Evolutionary conservation across 306 rosid genomes (phyloP).

Genomic region (Ormosia emarginata): DNA sequence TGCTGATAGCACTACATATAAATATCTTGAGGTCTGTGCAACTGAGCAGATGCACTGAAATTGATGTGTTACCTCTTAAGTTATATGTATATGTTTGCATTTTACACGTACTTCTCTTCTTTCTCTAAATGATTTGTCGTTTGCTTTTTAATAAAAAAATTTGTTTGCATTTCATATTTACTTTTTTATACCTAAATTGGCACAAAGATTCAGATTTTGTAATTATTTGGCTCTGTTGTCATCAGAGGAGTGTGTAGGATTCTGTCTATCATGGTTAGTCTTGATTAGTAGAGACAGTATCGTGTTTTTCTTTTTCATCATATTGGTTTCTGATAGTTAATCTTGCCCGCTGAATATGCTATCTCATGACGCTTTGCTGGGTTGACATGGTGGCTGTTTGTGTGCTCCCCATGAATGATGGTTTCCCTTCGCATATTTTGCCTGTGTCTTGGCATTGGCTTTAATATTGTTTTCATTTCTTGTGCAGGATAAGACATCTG

Average conservation of each 20-base stretch:
- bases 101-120: not conserved
- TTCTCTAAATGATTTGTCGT: not conserved
- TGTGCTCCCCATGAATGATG: not conserved
- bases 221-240: not conserved
- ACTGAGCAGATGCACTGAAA: constrained; percentile 8
- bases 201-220: not conserved
- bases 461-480: constrained; percentile 2
- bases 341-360: not conserved
- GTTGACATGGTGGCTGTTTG: not conserved
- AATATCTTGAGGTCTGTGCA: constrained; percentile 80
- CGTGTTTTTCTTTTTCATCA: not conserved
- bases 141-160: not conserved
- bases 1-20: constrained; percentile 77
- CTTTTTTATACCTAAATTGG: not conserved
- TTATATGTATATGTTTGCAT: not conserved
- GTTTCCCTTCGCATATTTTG: constrained; percentile 2
- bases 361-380: not conserved
- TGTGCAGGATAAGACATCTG: constrained; percentile 42
- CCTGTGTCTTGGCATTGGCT: not conserved
- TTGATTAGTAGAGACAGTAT: not conserved
- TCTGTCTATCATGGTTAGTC: not conserved
- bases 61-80: not conserved
- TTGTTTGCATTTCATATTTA: not conserved
- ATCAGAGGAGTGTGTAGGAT: not conserved
- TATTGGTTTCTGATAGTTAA: constrained; percentile 2